Evolutionary conservation across 176 grass and related monocot species (phyloP).

Genomic region (Oropetium thomaeum): DNA sequence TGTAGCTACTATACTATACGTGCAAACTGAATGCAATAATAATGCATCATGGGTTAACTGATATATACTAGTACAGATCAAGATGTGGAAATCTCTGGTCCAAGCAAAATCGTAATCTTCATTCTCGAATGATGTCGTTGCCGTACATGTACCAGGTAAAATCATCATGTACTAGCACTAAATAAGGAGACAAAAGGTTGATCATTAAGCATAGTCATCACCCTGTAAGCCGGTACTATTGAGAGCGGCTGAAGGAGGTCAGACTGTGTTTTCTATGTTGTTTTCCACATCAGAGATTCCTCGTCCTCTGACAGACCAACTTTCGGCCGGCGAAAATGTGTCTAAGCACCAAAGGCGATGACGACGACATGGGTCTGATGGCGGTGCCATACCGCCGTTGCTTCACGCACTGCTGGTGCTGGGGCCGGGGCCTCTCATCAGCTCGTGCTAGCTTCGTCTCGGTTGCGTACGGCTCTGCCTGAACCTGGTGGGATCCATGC

Average conservation of each 20-base stretch:
- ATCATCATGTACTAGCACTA: background rate
- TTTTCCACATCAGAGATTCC: slow-evolving; percentile 40
- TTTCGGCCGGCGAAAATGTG: slow-evolving; percentile 32
- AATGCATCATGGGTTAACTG: background rate
- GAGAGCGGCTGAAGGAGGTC: no score
- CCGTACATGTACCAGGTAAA: background rate
- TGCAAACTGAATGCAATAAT: background rate
- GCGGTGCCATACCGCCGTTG: background rate
- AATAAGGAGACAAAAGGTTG: background rate
- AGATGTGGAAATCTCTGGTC: background rate
- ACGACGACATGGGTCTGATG: background rate
- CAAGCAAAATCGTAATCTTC: background rate
- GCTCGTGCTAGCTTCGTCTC: background rate
- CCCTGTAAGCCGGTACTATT: background rate
- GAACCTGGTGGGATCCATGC: background rate
- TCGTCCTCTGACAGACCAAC: background rate
- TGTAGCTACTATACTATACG: no score
- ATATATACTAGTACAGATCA: no score
- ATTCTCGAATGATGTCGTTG: background rate
- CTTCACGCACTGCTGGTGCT: background rate
- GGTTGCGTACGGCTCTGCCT: background rate
- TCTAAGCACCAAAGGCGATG: slow-evolving; percentile 1
- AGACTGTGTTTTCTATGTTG: background rate
- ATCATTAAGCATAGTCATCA: background rate
- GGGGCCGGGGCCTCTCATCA: background rate